Percentiles rank a stretch among this genome's conserved stretches.
Conservation (phyloP, 768 basidiomycete genomes). For the Lactarius trivialis region DNA sequence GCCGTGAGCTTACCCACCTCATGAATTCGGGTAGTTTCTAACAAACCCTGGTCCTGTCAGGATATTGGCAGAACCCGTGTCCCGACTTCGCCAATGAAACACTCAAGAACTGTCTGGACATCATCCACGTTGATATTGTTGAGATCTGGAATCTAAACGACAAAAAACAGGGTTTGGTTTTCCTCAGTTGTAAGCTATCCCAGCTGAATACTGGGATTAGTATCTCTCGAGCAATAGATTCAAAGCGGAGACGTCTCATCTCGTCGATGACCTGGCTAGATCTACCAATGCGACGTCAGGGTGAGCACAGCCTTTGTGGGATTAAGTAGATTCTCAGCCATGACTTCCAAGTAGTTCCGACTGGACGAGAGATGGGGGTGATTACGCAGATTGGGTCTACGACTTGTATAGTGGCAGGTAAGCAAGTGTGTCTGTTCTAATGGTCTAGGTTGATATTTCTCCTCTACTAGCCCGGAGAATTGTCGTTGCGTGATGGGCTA, state of each 20-base stretch:
- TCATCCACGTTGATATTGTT: constrained; percentile 4
- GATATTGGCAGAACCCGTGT: constrained; percentile 2
- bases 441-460: not conserved
- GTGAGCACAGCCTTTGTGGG: not conserved
- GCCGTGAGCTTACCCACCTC: not conserved
- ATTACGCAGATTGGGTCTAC: not conserved
- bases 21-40: not conserved
- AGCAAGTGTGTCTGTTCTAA: not conserved
- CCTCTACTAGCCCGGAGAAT: not conserved
- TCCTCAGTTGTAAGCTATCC: too few species aligned
- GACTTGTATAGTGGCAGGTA: not conserved
- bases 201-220: not conserved
- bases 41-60: not conserved
- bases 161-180: not conserved
- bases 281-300: not conserved
- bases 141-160: constrained; percentile 5
- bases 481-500: constrained; percentile 5
- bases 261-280: not conserved
- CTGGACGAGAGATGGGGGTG: not conserved
- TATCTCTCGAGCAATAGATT: constrained; percentile 1
- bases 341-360: not conserved
- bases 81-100: not conserved
- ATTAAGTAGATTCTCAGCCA: not conserved
- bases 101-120: not conserved
- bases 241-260: not conserved